Percentiles rank a stretch among this genome's conserved stretches.
These are phyloP conservation scores for Phytophthora lateralis DNA, from an alignment of 352 stramenopile genomes.

Conservation along the genomic window DNA sequence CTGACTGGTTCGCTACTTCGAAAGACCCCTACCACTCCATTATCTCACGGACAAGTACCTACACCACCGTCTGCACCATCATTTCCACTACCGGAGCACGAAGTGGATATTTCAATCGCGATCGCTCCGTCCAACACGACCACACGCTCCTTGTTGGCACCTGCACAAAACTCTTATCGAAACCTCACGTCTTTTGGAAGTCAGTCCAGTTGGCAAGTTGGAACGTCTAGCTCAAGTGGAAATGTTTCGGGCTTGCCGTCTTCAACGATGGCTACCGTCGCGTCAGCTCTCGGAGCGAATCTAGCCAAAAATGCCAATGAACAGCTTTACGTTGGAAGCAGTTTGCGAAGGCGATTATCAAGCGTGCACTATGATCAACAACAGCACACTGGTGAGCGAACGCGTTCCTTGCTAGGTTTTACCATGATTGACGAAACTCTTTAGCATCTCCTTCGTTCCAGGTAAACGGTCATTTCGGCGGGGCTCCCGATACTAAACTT, in stretches of 20 bases:
- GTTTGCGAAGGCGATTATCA: constrained; percentile 46
- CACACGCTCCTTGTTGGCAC: constrained; percentile 42
- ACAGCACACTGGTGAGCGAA: constrained; percentile 35
- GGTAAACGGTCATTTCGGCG: constrained; percentile 20
- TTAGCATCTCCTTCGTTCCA: constrained; percentile 23
- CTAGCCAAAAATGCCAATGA: constrained; percentile 30
- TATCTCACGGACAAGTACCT: constrained; percentile 29
- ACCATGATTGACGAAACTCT: constrained; percentile 1
- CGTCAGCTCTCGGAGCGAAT: constrained; percentile 43
- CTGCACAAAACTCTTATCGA: constrained; percentile 22
- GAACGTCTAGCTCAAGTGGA: constrained; percentile 7
- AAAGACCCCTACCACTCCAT: constrained; percentile 35
- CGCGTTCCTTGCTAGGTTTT: not conserved
- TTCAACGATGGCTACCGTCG: constrained; percentile 53
- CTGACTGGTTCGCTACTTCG: constrained; percentile 52
- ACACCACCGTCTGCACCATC: constrained; percentile 21
- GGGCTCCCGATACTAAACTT: constrained; percentile 21
- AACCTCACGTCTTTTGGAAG: constrained; percentile 16
- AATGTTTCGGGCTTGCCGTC: constrained; percentile 15
- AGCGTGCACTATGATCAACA: constrained; percentile 67
- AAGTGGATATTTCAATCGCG: constrained; percentile 44
- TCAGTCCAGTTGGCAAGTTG: constrained; percentile 32
- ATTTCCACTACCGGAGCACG: constrained; percentile 48
- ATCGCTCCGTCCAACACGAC: constrained; percentile 58
- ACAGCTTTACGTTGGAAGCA: constrained; percentile 40